phyloP scores from a whole-genome alignment of 176 grass and related monocot genomes.

The Eragrostis nindensis region DNA sequence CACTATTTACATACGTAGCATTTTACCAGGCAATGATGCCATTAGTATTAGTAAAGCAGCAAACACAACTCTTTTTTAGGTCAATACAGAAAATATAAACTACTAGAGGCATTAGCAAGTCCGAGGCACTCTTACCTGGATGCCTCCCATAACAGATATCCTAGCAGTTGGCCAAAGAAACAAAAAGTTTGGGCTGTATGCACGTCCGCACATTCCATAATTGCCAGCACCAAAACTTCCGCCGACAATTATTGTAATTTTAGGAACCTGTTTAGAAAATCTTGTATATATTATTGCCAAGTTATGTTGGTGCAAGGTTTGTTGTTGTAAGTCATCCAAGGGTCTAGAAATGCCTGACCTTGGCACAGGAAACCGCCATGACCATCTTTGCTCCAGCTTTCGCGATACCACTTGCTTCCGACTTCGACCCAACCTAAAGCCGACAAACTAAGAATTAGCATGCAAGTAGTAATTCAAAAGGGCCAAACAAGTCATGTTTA shows the following conservation, averaged over 20 bases:
- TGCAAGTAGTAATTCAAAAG: slow-evolving; percentile 7
- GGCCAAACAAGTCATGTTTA: neutral
- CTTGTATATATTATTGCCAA: neutral
- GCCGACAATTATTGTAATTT: slow-evolving; percentile 96
- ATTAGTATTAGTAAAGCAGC: neutral
- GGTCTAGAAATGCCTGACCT: slow-evolving; percentile 48
- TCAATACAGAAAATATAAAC: neutral
- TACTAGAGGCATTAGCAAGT: neutral
- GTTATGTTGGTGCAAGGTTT: slow-evolving; percentile 3
- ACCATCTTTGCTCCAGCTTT: slow-evolving; percentile 99
- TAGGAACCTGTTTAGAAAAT: slow-evolving; percentile 74
- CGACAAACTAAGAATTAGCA: slow-evolving; percentile 23
- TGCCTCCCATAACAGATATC: slow-evolving; percentile 98
- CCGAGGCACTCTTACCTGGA: slow-evolving; percentile 61
- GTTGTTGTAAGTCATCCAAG: slow-evolving; percentile 9
- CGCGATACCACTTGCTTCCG: slow-evolving; percentile 91
- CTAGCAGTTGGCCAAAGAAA: slow-evolving; percentile 97
- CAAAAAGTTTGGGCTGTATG: slow-evolving; percentile 92
- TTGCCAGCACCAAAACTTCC: slow-evolving; percentile 99
- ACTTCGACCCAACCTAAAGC: slow-evolving; percentile 88
- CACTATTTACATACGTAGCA: slow-evolving; percentile 2
- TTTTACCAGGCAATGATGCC: slow-evolving; percentile 4
- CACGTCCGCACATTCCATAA: slow-evolving; percentile 99
- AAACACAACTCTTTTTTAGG: too few relatives aligned
- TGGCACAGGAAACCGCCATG: slow-evolving; percentile 95